Base-by-base conservation (phyloP, 176 grass and related monocot species). In the bread wheat (Triticum aestivum) region DNA sequence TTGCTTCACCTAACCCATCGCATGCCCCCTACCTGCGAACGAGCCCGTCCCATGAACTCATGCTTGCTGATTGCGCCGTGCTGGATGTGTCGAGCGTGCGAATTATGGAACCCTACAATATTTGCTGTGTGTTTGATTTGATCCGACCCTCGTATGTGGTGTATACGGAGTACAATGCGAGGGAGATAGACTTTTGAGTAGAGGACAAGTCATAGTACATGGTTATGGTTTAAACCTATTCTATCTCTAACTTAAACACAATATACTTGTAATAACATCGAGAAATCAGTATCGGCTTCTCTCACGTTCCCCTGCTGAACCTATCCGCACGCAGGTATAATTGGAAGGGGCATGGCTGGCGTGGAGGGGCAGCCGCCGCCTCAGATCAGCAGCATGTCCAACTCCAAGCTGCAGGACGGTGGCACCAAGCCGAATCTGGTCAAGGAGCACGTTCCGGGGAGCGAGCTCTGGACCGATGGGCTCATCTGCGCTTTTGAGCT, bases 401-500 rank as follows among this genome's bases (percentile, higher is more conserved):
- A 77, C 34, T 33, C 35, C 71, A 94, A 77, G 76, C 58, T 4
- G 21, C 87, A 91, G 79, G 94, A 96, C 2, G 35, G 21, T 18
- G 75, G 66, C 67, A 18, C 82, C 72, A 96, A 90, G 78, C 69
- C 71, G 21, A 81, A 29, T 30, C 23, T 81, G 80, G 78, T 15
- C 68, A 98, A 90, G 80, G 93, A 96, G 30, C 67, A 54, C 9
- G 45, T 85, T 8, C 97, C 83, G 11, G 82, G 85, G 61, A 85
- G 49, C 17, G 94, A 99, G 76, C 89, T 99, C 79, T 99, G 97
- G 97, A 99, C 70, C 17, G 77, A 91, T 35, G 97, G 97, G 3
- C 92, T 99, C 64, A 89, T 96, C 23, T 99, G 94, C 12, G 97
- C 97, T 80, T 99, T 99, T 12, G 94, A 99, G 85, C 87, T 94